These are phyloP conservation scores for Auricularia sp. DNA, from an alignment of 768 basidiomycete species.

Conservation along the genomic window DNA sequence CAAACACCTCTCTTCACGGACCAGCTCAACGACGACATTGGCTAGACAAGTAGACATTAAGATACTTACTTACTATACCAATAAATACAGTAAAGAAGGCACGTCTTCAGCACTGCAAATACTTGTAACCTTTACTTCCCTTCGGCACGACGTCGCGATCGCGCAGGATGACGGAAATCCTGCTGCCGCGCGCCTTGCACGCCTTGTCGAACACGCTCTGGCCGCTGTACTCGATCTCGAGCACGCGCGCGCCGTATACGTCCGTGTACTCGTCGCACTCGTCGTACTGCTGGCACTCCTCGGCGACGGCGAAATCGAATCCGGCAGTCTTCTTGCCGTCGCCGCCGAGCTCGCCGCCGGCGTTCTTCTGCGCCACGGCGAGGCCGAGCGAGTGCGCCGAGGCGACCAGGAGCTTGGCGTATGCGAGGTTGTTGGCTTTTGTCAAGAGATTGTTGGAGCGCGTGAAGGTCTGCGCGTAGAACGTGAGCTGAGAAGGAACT, in stretches of 20 bases:
- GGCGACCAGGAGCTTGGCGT: neutral
- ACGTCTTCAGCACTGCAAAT: neutral
- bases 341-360: neutral
- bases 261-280: neutral
- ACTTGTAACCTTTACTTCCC: neutral
- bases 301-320: neutral
- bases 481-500: neutral
- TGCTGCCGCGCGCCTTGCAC: neutral
- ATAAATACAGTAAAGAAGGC: too few relatives aligned
- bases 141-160: neutral
- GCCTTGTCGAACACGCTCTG: neutral
- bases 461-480: neutral
- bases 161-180: neutral
- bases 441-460: neutral
- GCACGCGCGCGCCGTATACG: neutral
- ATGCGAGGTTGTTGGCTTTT: neutral
- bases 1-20: too few relatives aligned
- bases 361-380: neutral
- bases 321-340: neutral
- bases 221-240: neutral
- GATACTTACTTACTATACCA: too few relatives aligned
- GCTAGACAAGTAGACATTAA: too few relatives aligned
- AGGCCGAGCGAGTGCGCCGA: neutral
- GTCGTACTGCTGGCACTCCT: conserved; percentile 1
- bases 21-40: too few relatives aligned